A percentile compares a stretch with the other conserved stretches of the same genome.
Conservation (phyloP, 106 monocot species). For the Dendrobium chrysotoxum region DNA sequence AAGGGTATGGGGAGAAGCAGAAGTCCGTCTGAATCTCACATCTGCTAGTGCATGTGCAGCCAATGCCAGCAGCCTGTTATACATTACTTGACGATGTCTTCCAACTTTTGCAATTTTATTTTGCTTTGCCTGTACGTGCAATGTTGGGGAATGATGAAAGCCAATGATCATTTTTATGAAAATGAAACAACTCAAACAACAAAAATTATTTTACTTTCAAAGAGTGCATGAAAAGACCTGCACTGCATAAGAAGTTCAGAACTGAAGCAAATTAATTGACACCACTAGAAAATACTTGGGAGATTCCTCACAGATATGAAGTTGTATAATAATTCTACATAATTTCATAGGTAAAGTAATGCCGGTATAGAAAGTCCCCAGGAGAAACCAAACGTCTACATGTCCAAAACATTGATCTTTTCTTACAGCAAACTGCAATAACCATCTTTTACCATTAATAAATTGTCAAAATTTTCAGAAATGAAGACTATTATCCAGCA, state of each 20-base stretch:
- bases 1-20: neutral
- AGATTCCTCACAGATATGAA: neutral
- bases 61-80: slow-evolving; percentile 61
- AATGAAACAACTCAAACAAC: neutral
- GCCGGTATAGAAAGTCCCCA: neutral
- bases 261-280: neutral
- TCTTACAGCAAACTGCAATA: neutral
- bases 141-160: neutral
- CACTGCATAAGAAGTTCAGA: neutral
- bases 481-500: neutral
- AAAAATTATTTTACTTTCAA: neutral
- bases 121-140: slow-evolving; percentile 16
- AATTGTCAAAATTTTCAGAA: neutral
- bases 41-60: slow-evolving; percentile 94
- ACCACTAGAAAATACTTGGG: neutral
- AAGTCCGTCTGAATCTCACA: slow-evolving; percentile 29
- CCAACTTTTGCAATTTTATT: slow-evolving; percentile 22
- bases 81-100: slow-evolving; percentile 36
- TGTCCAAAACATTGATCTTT: neutral
- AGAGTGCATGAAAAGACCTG: neutral
- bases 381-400: neutral
- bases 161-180: neutral
- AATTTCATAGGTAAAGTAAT: neutral
- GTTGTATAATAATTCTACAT: neutral
- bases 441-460: neutral